These are phyloP conservation scores for Wickerhamomyces chambardii DNA, from an alignment of 805 yeast species.

Conservation along the genomic window DNA sequence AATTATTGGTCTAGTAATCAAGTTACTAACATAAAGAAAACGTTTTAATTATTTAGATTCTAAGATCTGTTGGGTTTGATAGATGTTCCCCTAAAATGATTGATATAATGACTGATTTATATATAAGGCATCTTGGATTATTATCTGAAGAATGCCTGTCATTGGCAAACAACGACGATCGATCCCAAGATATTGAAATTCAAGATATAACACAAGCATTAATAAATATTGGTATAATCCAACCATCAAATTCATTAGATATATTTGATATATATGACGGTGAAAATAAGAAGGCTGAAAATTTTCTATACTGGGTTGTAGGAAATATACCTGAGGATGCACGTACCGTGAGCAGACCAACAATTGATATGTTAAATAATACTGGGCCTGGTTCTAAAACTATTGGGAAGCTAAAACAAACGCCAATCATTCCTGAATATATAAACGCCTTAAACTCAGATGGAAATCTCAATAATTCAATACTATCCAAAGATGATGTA, in stretches of 20 bases:
- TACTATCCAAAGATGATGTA: no score
- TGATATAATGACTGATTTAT: conserved; percentile 71
- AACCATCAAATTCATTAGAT: conserved; percentile 48
- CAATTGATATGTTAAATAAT: conserved; percentile 14
- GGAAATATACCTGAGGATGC: conserved; percentile 35
- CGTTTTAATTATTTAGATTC: conserved; percentile 38
- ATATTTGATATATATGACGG: conserved; percentile 39
- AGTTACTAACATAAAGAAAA: background rate
- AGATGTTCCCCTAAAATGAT: conserved; percentile 62
- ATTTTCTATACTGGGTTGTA: conserved; percentile 49
- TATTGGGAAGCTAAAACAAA: conserved; percentile 9
- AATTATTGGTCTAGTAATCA: background rate
- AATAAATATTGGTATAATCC: conserved; percentile 49
- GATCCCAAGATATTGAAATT: conserved; percentile 35
- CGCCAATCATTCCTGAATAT: conserved; percentile 21
- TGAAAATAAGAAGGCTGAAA: conserved; percentile 36
- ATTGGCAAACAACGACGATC: conserved; percentile 37
- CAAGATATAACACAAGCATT: conserved; percentile 72
- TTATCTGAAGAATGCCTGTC: conserved; percentile 40
- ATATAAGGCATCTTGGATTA: conserved; percentile 51
- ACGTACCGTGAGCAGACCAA: conserved; percentile 26
- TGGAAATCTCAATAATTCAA: no score
- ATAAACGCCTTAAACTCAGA: conserved; percentile 8
- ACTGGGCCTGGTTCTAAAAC: background rate
- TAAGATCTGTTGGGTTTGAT: conserved; percentile 81